Evolutionary conservation across 2,329 filamentous ascomycete genomes (phyloP).

Genomic region (Neopestalotiopsis sp.): DNA sequence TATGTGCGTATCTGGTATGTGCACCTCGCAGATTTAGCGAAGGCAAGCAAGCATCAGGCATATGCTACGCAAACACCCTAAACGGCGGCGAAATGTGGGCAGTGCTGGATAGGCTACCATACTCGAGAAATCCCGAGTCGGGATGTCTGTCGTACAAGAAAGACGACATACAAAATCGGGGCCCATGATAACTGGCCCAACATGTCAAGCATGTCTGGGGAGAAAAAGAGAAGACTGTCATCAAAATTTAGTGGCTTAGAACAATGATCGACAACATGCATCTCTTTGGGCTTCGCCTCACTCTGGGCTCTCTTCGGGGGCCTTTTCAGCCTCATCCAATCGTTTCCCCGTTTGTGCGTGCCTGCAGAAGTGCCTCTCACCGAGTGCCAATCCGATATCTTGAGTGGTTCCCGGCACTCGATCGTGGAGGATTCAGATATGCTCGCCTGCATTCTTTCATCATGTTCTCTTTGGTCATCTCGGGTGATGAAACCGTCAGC

Average conservation of each 20-base stretch:
- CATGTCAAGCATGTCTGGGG: not conserved
- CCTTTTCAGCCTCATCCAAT: constrained; percentile 10
- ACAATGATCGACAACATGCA: constrained; percentile 15
- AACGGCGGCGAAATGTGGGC: no score
- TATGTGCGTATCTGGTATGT: no score
- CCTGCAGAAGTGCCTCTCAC: constrained; percentile 5
- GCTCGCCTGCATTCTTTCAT: constrained; percentile 4
- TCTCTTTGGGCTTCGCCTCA: constrained; percentile 12
- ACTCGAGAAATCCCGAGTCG: no score
- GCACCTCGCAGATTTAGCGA: no score
- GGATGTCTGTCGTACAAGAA: no score
- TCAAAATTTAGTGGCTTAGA: constrained; percentile 14
- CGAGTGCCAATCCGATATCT: not conserved
- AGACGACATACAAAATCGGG: no score
- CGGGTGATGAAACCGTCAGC: constrained; percentile 11
- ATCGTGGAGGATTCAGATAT: not conserved
- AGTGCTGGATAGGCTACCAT: no score
- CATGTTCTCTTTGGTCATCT: not conserved
- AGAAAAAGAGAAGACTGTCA: constrained; percentile 13
- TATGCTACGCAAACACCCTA: not conserved
- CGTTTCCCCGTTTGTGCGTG: constrained; percentile 10
- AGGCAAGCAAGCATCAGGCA: no score
- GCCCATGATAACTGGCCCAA: not conserved
- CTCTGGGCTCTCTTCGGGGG: constrained; percentile 3
- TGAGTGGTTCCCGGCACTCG: constrained; percentile 6